Percentiles rank a stretch among this genome's conserved stretches.
Evolutionary conservation across 1,139 yeast genomes (phyloP).

Genomic region (Magnusiomyces tetraspermus): DNA sequence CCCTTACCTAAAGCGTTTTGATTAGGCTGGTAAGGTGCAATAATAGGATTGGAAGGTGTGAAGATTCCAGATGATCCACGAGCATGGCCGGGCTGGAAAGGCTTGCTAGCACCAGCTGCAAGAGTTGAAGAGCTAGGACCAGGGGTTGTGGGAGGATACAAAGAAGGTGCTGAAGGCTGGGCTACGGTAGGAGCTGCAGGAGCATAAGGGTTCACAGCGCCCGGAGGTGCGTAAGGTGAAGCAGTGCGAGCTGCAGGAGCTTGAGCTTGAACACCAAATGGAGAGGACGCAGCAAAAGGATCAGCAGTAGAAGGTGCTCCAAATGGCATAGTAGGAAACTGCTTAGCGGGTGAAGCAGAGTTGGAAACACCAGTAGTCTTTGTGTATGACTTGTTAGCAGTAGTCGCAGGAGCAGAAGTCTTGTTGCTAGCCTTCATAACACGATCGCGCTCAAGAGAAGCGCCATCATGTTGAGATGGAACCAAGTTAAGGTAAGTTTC

Average conservation of each 20-base stretch:
- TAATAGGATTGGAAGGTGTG: constrained; percentile 15
- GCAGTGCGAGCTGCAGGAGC: constrained; percentile 12
- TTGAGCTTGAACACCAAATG: constrained; percentile 9
- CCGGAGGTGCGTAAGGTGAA: constrained; percentile 9
- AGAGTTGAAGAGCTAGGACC: constrained; percentile 5
- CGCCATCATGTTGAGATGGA: constrained; percentile 56
- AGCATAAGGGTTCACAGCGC: constrained; percentile 9
- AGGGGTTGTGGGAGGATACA: constrained; percentile 14
- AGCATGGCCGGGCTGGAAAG: constrained; percentile 9
- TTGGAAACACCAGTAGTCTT: not conserved
- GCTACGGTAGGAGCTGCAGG: constrained; percentile 14
- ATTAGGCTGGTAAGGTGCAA: constrained; percentile 9
- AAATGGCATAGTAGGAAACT: constrained; percentile 7
- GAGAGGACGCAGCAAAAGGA: constrained; percentile 10
- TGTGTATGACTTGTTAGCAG: constrained; percentile 8
- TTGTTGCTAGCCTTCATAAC: constrained; percentile 47
- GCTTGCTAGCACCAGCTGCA: not conserved
- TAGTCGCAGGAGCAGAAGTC: constrained; percentile 1
- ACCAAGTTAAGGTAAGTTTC: constrained; percentile 55
- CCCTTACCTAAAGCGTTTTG: not conserved
- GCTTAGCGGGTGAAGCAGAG: not conserved
- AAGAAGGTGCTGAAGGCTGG: constrained; percentile 12
- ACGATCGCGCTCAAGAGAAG: constrained; percentile 66
- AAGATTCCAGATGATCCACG: constrained; percentile 14
- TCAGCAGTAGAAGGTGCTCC: constrained; percentile 13